Percentiles rank a stretch among this genome's conserved stretches.
These are phyloP conservation scores for Nepenthes mirabilis DNA, from an alignment of 148 eudicot species.

Conservation along the genomic window DNA sequence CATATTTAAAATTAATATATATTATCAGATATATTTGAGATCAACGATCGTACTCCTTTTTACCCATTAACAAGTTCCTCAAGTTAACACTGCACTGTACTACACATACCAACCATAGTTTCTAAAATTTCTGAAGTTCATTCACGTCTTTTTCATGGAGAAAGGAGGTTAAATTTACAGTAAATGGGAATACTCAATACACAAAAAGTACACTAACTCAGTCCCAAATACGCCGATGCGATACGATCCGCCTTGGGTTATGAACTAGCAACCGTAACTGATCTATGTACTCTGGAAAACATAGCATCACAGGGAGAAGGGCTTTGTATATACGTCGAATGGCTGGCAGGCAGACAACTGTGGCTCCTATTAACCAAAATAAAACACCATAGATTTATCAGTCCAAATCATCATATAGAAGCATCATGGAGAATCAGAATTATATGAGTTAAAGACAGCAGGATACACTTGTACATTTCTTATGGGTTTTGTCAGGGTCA, in stretches of 20 bases:
- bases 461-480: too few relatives aligned
- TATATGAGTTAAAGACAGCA: too few relatives aligned
- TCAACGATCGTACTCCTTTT: too few relatives aligned
- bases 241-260: background rate
- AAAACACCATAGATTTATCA: background rate
- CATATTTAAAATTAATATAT: too few relatives aligned
- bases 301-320: constrained; percentile 48
- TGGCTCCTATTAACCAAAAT: constrained; percentile 54
- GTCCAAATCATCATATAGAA: background rate
- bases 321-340: constrained; percentile 71
- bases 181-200: background rate
- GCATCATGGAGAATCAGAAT: too few relatives aligned
- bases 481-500: too few relatives aligned
- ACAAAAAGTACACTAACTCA: background rate
- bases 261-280: background rate
- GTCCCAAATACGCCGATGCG: background rate
- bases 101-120: background rate
- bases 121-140: background rate
- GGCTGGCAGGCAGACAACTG: constrained; percentile 72
- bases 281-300: background rate
- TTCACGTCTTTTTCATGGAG: background rate
- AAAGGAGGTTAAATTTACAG: background rate
- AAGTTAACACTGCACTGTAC: background rate
- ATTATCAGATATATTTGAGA: too few relatives aligned
- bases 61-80: too few relatives aligned